Evolutionary conservation across 257 asterid species (phyloP), one percentile per base, ranked within the genome.

Genomic region (Solanum rostratum): DNA sequence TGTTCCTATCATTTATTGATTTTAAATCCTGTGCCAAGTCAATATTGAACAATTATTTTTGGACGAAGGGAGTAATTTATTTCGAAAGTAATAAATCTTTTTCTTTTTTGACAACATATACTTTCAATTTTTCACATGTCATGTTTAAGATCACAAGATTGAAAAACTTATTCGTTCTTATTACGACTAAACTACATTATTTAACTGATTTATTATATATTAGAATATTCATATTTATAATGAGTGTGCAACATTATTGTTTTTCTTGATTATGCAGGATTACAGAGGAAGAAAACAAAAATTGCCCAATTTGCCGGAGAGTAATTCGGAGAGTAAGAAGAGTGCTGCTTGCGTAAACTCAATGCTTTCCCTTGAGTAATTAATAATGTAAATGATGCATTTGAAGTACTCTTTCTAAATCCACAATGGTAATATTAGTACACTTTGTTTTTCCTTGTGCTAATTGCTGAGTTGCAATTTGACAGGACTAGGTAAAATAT

Each of bases 251-350:
- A 3, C 37, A 33, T 33, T 33, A 5, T 45, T 20, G 18, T 7
- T 45, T 24, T 24, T 27, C 29, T 80, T 68, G 14, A 16, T 5
- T 5, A 7, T 87, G 88, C 91, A 91, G 94, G 90, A 89, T 90
- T 74, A 43, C 53, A 6, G 90, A 86, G 1, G 88, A 46, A 82
- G 92, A 89, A 79, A 88, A 20, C 85, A 90, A 85, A 85, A 83
- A 53, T 27, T 91, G 94, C 74, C 94, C 94, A 10, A 89, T 91
- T 9, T 91, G 94, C 84, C 88, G 94, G 14, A 84, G 89, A 66
- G 14, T 29, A 3, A 87, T 91, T 45, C 85, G 68, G 84, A 89
- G 88, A 89, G 88, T 89, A 3, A 83, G 86, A 50, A 90, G 84
- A 87, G 66, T 91, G 49, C 78, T 57, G 37, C 8, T 83, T 71